Base-by-base conservation (phyloP, 73 alveolate species). In the Blepharisma stoltei region DNA sequence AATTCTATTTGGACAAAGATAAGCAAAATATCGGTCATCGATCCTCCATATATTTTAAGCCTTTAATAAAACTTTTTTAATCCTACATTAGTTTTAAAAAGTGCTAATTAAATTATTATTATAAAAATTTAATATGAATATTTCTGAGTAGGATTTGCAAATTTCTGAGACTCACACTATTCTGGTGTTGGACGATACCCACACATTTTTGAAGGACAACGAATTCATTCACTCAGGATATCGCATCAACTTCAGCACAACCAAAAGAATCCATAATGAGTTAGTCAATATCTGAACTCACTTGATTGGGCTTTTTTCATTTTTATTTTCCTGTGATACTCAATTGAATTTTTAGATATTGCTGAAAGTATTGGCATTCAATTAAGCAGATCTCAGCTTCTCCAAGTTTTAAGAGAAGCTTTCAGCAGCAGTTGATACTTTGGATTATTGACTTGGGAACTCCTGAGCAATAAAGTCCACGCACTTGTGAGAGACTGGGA, bases 211-310 rank as follows among this genome's bases (percentile, higher is more conserved):
- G 54, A 23, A 23, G 21, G 98, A 92, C 77, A 92, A 92, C 68
- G 93, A 92, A 68, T 92, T 78, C 81, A 89, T 92, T 11, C 76
- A 82, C 55, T 67, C 86, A 55, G 98, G 98, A 14, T 92, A 92
- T 81, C 44, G 94, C 50, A 79, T 92, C 49, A 80, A 87, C 83
- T 91, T 83, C 83, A 87, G 85, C 70, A 78, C 88, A 27, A 23
- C 77, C 52, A 47, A 70, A 4, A 81, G 81, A 55, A 78, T 86
- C 38, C 96, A 89, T 71, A 92, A 92, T 71, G 97, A 92, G 83
- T 78, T 92, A 14, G 78, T 89, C 45, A 92, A 92, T 80, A 82
- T 92, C 38, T 92, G 97, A 94, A 82, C 89, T 43, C 97, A 92
- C 71, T 50, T 92, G 7, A 54, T 89, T 48, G 97, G 97, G 32